Conservation (phyloP, 2,329 filamentous ascomycete genomes). For the Calonectria pseudoturangicola region DNA sequence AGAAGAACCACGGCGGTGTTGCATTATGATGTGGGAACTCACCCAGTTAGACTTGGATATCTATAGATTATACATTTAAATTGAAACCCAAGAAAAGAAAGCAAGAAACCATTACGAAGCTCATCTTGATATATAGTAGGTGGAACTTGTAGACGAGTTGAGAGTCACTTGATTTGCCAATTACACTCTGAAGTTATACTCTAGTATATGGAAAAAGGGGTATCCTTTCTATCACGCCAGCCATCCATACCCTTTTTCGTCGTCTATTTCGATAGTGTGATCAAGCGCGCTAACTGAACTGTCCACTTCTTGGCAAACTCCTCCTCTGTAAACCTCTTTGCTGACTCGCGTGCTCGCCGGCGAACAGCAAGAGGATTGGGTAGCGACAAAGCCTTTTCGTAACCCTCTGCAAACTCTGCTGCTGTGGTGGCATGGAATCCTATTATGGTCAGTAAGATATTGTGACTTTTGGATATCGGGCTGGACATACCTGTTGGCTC, state of each 20-base stretch:
- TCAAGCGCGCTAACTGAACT: constrained; percentile 82
- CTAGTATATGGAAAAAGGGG: constrained; percentile 53
- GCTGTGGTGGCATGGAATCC: constrained; percentile 91
- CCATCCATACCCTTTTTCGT: constrained; percentile 35
- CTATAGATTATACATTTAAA: constrained; percentile 12
- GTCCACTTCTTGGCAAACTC: constrained; percentile 90
- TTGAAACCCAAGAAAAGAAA: neutral
- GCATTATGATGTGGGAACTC: constrained; percentile 58
- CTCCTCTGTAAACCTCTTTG: constrained; percentile 89
- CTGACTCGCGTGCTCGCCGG: constrained; percentile 83
- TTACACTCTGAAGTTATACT: constrained; percentile 43
- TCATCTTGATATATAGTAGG: neutral
- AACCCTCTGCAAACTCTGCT: constrained; percentile 87
- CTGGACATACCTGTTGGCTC: constrained; percentile 80
- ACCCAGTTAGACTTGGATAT: neutral
- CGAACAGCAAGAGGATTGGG: constrained; percentile 85
- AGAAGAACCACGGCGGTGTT: constrained; percentile 81
- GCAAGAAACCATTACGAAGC: neutral
- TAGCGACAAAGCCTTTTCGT: constrained; percentile 83
- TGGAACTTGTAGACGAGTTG: constrained; percentile 14
- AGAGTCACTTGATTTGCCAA: constrained; percentile 21
- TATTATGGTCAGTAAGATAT: constrained; percentile 51
- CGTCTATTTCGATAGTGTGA: constrained; percentile 65
- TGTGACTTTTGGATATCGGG: neutral
- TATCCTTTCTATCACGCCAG: constrained; percentile 60